Base-by-base conservation (phyloP, 2,329 filamentous ascomycete genomes). In the Claviceps maximensis region DNA sequence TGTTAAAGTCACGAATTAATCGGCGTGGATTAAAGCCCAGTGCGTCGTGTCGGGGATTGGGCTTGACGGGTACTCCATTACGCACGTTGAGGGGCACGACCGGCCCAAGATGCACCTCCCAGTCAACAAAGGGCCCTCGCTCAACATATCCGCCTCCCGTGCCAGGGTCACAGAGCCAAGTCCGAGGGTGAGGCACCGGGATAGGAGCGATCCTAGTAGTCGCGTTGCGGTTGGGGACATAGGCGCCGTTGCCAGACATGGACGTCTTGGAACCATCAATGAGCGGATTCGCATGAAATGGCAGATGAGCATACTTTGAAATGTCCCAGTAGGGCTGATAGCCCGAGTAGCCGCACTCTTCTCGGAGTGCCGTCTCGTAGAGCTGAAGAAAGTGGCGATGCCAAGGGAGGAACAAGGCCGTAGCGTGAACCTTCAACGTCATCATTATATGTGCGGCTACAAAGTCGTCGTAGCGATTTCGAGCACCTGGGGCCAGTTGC, bases 311-410 rank as follows among this genome's bases (percentile, higher is more conserved):
- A n/a, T 47, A 47, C 44, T 47, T 47, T 17, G 44, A 29, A 25
- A 25, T 29, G 31, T 50, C 50, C 54, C 54, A 55, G 49, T 55
- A 55, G 23, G 54, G 54, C 15, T 53, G 54, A 21, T 41, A 38
- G 9, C 55, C 55, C n/a, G 47, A 60, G 57, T 72, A 74, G 5
- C 65, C 67, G 55, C 71, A 74, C 56, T 74, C 71, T 1, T 65
- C 60, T n/a, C 65, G 63, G 40, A 73, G 60, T 5, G 63, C 67
- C 19, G 65, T 60, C 57, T 74, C 69, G 53, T 65, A 73, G 0
- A 61, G 52, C 55, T 63, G 67, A 1, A 65, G 57, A 54, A 68
- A 73, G 57, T 69, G 69, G 19, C 71, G 62, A 56, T 74, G 71
- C 71, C 70, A 74, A 10, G 68, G 54, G 4, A 55, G 31, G 4